Evolutionary conservation across 1,284 basidiomycete genomes (phyloP), one percentile per base, ranked within the genome.

Genomic region (Malassezia sympodialis): DNA sequence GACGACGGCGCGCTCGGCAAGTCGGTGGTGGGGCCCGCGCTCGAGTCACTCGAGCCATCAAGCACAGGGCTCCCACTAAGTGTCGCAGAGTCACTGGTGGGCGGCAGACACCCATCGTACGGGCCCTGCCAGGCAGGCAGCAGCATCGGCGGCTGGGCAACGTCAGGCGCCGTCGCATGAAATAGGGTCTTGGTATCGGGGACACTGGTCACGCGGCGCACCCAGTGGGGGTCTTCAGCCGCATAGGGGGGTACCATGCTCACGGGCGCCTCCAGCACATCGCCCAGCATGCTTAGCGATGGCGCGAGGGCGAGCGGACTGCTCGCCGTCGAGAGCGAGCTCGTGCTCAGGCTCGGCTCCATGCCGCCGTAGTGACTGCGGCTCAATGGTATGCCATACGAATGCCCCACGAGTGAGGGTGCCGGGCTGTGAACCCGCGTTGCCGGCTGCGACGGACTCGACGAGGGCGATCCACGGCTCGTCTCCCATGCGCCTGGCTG

Each of bases 151-250:
- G 30, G 17, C 19, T 19, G 37, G 5, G 37, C 30, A 28, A 27
- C 19, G 49, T 32, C 17, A 27, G 41, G 35, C 23, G 53, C 11
- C 27, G 40, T 27, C 30, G 48, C 14, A 14, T 50, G 79, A 74
- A 93, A 90, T 19, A 96, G 79, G 39, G 85, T 86, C 76, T 96
- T 98, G 44, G 90, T 85, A 74, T 96, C 96, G 1, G 93, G 93
- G 1, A 91, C 91, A 21, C 90, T 94, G 1, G 91, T 90, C 41
- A 96, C 93, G 35, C 93, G 84, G 47, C 93, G 84, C 35, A 98
- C 24, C 49, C 49, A 57, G 14, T 37, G 44, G n/a, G 42, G 31
- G 15, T 49, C 46, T 12, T 28, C 23, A 5, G 31, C 35, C 23
- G 21, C 31, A 23, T 49, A 49, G 21, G 32, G 32, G 8, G 46